Conservation (phyloP, 441 rosid species). For the Omphalea diandra region DNA sequence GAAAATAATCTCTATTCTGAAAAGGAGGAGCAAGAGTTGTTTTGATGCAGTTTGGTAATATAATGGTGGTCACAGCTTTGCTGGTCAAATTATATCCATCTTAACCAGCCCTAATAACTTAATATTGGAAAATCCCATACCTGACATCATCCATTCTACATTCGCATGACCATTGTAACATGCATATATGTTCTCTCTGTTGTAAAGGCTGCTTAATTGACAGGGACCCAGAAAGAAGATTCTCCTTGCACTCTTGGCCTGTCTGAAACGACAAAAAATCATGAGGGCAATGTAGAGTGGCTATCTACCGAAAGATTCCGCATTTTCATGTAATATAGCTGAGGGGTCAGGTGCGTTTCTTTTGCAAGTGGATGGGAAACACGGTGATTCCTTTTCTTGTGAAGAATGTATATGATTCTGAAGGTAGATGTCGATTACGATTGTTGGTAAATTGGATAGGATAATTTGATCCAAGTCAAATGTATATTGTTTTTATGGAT, state of each 20-base stretch:
- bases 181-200: background rate
- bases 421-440: background rate
- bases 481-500: background rate
- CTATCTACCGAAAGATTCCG: background rate
- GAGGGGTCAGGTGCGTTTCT: background rate
- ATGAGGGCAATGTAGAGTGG: background rate
- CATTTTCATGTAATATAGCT: background rate
- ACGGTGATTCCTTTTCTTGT: background rate
- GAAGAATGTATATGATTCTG: background rate
- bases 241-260: slow-evolving; percentile 44
- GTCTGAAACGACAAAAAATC: slow-evolving; percentile 27
- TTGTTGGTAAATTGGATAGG: background rate
- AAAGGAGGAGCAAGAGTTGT: too few relatives aligned
- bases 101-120: too few relatives aligned
- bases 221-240: slow-evolving; percentile 79
- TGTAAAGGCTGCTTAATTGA: slow-evolving; percentile 16
- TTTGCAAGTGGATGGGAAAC: background rate
- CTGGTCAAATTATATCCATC: background rate
- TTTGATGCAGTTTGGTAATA: too few relatives aligned
- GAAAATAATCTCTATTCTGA: too few relatives aligned
- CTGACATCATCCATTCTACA: background rate
- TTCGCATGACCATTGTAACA: background rate
- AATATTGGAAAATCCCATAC: too few relatives aligned
- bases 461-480: background rate
- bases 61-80: too few relatives aligned